Evolutionary conservation across 257 asterid genomes (phyloP).

Genomic region (Ballota nigra): DNA sequence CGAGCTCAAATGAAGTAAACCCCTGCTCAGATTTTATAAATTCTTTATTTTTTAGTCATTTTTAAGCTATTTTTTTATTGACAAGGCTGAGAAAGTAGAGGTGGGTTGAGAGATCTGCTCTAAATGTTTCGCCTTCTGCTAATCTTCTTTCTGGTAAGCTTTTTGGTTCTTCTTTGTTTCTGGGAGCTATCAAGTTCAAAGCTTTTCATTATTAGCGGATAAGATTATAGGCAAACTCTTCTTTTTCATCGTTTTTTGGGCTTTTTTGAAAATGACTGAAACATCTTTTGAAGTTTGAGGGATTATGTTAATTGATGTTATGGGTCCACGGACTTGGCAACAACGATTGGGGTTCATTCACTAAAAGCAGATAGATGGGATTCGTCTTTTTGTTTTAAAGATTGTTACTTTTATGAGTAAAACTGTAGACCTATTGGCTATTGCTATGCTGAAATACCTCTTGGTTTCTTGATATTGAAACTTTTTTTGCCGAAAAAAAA

Average conservation of each 20-base stretch:
- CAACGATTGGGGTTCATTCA: not conserved
- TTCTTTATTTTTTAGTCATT: not conserved
- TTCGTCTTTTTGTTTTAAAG: not conserved
- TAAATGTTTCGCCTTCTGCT: constrained; percentile 15
- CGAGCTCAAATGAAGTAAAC: not conserved
- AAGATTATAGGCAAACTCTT: not conserved
- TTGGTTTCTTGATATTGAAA: not conserved
- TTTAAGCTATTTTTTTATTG: not conserved
- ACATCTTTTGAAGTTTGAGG: not conserved
- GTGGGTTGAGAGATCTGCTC: constrained; percentile 1
- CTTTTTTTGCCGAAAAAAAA: too few relatives aligned
- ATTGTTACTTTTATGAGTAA: not conserved
- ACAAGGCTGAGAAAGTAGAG: not conserved
- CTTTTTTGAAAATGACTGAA: not conserved
- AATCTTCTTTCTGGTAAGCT: constrained; percentile 17
- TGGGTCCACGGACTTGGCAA: not conserved
- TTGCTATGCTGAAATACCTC: not conserved
- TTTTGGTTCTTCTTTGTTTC: not conserved
- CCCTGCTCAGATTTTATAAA: not conserved
- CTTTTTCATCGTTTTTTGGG: not conserved
- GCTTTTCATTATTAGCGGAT: not conserved
- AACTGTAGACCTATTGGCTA: not conserved
- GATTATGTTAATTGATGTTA: not conserved
- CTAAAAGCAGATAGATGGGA: not conserved
- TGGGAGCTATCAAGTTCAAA: not conserved